A percentile compares a stretch with the other conserved stretches of the same genome.
These are phyloP conservation scores for Aureobasidium pullulans DNA, from an alignment of 2,329 filamentous ascomycete genomes.

Conservation along the genomic window DNA sequence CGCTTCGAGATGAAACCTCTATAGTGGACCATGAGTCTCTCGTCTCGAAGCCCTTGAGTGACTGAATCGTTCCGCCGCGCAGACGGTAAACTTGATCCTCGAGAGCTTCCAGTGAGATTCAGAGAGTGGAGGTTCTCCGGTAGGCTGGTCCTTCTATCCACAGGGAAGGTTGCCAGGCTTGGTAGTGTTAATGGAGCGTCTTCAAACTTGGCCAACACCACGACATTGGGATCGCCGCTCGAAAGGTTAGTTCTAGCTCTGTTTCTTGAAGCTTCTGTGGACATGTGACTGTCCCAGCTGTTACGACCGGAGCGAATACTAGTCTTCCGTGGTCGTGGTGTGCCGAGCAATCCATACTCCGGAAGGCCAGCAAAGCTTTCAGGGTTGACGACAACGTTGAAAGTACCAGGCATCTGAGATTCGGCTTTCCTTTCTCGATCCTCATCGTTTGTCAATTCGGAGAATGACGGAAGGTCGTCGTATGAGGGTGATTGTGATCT, in stretches of 20 bases:
- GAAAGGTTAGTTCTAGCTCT: slow-evolving; percentile 6
- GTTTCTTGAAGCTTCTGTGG: slow-evolving; percentile 17
- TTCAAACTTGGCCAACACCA: slow-evolving; percentile 45
- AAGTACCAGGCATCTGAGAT: slow-evolving; percentile 45
- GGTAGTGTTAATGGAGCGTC: slow-evolving; percentile 26
- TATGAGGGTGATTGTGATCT: slow-evolving; percentile 18
- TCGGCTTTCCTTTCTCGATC: slow-evolving; percentile 52
- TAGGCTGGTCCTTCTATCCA: slow-evolving; percentile 15
- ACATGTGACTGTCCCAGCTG: background rate
- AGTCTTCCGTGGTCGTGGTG: background rate
- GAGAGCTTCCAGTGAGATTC: slow-evolving; percentile 7
- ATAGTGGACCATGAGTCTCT: slow-evolving; percentile 17
- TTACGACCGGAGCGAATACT: background rate
- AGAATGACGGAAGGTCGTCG: slow-evolving; percentile 49
- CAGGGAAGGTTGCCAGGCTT: slow-evolving; percentile 9
- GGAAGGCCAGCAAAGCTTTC: slow-evolving; percentile 46
- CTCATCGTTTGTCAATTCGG: slow-evolving; percentile 47
- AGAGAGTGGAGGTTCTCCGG: slow-evolving; percentile 12
- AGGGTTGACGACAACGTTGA: slow-evolving; percentile 48
- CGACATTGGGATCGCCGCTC: slow-evolving; percentile 38
- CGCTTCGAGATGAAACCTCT: slow-evolving; percentile 16
- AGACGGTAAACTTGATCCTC: slow-evolving; percentile 7
- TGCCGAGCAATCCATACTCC: slow-evolving; percentile 35
- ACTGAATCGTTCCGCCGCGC: background rate
- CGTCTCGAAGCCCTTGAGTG: slow-evolving; percentile 13